These are phyloP conservation scores for Capsicum pubescens DNA, from an alignment of 257 asterid species.

Conservation along the genomic window DNA sequence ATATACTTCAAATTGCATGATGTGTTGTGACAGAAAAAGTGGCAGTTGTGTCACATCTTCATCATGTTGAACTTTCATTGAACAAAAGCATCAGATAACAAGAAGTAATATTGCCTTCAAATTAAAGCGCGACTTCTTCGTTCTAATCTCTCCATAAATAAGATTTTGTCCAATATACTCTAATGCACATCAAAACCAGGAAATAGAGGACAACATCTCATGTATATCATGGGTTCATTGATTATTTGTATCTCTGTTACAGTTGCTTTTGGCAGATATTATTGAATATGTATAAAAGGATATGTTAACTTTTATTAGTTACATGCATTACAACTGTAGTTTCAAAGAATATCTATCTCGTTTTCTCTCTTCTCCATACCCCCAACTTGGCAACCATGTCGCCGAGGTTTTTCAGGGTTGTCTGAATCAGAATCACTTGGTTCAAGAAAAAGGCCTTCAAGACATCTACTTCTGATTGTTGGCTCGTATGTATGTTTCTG, in stretches of 20 bases:
- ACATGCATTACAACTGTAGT: constrained; percentile 9
- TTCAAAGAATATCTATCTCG: constrained; percentile 41
- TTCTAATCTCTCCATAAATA: not conserved
- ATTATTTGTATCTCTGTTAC: not conserved
- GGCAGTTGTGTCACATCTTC: not conserved
- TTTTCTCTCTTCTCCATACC: constrained; percentile 44
- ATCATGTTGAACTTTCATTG: not conserved
- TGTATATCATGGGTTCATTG: not conserved
- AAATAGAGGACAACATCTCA: not conserved
- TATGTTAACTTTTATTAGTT: not conserved
- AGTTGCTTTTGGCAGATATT: not conserved
- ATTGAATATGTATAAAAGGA: not conserved
- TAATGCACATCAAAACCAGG: not conserved
- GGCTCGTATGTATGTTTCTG: constrained; percentile 65
- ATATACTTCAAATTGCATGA: constrained; percentile 1
- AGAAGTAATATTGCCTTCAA: not conserved
- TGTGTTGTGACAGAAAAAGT: not conserved
- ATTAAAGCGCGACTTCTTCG: not conserved
- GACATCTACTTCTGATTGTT: constrained; percentile 74
- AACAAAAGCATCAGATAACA: not conserved
- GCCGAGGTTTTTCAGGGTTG: constrained; percentile 59
- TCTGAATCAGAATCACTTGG: constrained; percentile 74
- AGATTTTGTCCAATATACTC: not conserved
- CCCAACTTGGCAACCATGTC: constrained; percentile 79
- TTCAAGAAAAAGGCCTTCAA: constrained; percentile 70